These are phyloP conservation scores for Fraxinus dipetala DNA, from an alignment of 305 asterid species.

Conservation along the genomic window DNA sequence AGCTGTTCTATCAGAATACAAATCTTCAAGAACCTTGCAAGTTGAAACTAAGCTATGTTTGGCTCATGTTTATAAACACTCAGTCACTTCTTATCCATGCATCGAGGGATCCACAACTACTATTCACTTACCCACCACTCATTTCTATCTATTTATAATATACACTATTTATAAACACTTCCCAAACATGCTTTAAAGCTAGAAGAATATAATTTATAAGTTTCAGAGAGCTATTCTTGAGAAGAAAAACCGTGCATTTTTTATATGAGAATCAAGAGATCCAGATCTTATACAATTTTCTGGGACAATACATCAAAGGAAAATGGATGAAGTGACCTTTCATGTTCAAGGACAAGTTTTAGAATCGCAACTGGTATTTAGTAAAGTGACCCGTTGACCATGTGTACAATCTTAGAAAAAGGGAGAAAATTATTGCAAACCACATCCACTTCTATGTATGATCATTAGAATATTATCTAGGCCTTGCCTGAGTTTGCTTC, in stretches of 20 bases:
- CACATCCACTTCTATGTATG: neutral
- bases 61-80: neutral
- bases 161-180: neutral
- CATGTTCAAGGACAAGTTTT: conserved; percentile 16
- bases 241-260: neutral
- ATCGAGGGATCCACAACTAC: neutral
- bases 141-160: neutral
- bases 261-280: neutral
- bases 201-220: neutral
- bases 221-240: neutral
- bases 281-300: neutral
- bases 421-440: neutral
- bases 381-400: neutral
- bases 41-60: neutral
- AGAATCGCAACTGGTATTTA: neutral
- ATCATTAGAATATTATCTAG: conserved; percentile 22
- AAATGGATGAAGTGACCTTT: neutral
- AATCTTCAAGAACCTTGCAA: neutral
- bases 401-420: conserved; percentile 9
- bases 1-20: neutral
- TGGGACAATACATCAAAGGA: neutral
- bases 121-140: neutral
- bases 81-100: neutral
- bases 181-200: neutral
- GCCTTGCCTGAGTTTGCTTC: conserved; percentile 84